Evolutionary conservation across 116 monocot genomes (phyloP).

Genomic region (Phalaenopsis hybrid): DNA sequence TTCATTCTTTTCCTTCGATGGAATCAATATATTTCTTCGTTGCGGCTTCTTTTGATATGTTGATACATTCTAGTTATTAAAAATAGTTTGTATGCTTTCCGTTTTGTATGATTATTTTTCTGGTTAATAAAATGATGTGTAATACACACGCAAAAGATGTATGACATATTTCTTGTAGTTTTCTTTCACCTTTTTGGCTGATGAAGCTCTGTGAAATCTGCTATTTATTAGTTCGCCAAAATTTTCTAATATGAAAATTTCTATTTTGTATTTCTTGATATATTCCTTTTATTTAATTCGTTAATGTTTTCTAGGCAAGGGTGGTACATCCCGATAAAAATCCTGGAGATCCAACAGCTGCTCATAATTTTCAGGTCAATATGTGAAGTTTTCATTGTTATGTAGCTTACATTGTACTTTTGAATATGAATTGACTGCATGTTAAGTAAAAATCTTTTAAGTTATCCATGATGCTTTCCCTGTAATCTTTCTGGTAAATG

Average conservation of each 20-base stretch:
- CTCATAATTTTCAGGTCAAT: conserved; percentile 75
- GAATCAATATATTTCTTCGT: too few species aligned
- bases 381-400: not conserved
- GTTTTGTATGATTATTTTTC: not conserved
- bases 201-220: not conserved
- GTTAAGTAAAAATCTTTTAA: not conserved
- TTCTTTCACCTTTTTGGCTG: not conserved
- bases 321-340: conserved; percentile 92
- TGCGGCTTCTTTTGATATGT: too few species aligned
- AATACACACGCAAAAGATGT: not conserved
- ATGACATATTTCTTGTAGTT: not conserved
- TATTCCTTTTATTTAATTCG: not conserved
- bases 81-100: not conserved
- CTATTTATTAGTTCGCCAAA: not conserved
- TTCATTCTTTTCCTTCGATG: too few species aligned
- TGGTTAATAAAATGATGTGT: not conserved
- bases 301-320: conserved; percentile 48
- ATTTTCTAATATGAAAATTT: not conserved
- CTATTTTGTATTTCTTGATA: not conserved
- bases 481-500: not conserved
- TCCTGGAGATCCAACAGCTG: conserved; percentile 78
- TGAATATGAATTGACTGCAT: not conserved
- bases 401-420: not conserved
- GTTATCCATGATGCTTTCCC: not conserved
- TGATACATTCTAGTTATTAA: not conserved